Conservation (phyloP, 768 basidiomycete species). For the Postia placenta region DNA sequence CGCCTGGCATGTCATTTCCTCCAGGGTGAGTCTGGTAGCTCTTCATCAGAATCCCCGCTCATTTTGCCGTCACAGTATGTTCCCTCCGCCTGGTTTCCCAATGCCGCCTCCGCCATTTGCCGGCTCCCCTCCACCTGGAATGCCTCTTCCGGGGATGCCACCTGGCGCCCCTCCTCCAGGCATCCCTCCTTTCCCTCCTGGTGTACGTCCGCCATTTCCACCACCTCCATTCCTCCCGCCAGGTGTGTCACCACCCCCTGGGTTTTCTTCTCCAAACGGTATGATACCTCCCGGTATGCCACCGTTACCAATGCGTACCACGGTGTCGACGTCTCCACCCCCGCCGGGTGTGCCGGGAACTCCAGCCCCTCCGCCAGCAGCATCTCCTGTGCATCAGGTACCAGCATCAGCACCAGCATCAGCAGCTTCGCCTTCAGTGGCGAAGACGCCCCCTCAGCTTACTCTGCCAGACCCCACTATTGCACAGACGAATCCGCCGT, state of each 20-base stretch:
- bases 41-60: no score
- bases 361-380: conserved; percentile 23
- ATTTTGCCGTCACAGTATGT: no score
- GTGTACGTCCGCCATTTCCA: conserved; percentile 28
- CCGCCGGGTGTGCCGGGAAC: conserved; percentile 23
- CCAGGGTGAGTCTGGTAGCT: conserved; percentile 8
- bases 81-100: conserved; percentile 50
- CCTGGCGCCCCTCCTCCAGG: no score
- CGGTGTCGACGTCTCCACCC: conserved; percentile 15
- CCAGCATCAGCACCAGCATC: conserved; percentile 23
- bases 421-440: conserved; percentile 18
- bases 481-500: conserved; percentile 61
- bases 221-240: conserved; percentile 33
- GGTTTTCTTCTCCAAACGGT: conserved; percentile 22
- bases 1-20: conserved; percentile 30
- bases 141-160: conserved; percentile 33
- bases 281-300: conserved; percentile 18
- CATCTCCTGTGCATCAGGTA: conserved; percentile 20
- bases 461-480: conserved; percentile 51
- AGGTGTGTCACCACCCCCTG: conserved; percentile 25
- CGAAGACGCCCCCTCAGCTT: conserved; percentile 24
- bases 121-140: conserved; percentile 38
- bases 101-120: conserved; percentile 25
- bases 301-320: conserved; percentile 19
- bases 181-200: conserved; percentile 33